Evolutionary conservation across 768 basidiomycete genomes (phyloP).

Genomic region (Tulasnella sp.): DNA sequence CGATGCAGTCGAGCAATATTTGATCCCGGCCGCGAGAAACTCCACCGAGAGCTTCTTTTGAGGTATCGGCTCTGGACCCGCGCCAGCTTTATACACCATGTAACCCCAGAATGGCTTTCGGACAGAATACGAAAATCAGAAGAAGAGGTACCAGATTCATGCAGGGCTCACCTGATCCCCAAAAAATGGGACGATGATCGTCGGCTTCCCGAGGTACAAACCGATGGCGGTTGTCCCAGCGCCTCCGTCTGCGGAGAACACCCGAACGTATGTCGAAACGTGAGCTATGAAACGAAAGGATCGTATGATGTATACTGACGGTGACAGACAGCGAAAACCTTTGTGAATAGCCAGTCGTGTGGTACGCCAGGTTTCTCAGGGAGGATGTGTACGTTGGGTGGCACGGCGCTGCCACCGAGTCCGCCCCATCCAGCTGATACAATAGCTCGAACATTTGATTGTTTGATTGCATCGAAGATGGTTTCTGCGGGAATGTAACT

Average conservation of each 20-base stretch:
- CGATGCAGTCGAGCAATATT: conserved; percentile 34
- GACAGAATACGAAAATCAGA: conserved; percentile 6
- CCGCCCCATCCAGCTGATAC: conserved; percentile 60
- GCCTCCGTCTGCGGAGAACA: conserved; percentile 33
- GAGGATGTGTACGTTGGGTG: conserved; percentile 47
- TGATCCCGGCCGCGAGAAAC: conserved; percentile 43
- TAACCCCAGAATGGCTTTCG: conserved; percentile 33
- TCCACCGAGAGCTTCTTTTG: conserved; percentile 39
- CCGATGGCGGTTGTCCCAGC: conserved; percentile 59
- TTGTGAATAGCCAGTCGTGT: conserved; percentile 57
- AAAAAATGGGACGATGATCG: conserved; percentile 54
- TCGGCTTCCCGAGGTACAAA: conserved; percentile 46
- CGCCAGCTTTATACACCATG: conserved; percentile 51
- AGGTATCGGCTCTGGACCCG: conserved; percentile 49
- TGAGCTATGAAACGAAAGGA: too few species aligned
- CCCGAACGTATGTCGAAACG: background rate
- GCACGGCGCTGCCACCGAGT: conserved; percentile 41
- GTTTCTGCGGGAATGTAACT: conserved; percentile 30
- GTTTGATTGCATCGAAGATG: conserved; percentile 46
- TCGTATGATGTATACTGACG: conserved; percentile 21
- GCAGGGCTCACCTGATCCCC: conserved; percentile 38
- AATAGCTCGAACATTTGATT: conserved; percentile 46
- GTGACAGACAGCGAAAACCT: conserved; percentile 49
- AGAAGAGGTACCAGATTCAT: conserved; percentile 37
- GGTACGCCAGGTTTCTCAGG: conserved; percentile 39